A percentile compares a stretch with the other conserved stretches of the same genome.
These are phyloP conservation scores for Microbotryomycetes sp. DNA, from an alignment of 1,284 basidiomycete genomes.

Conservation along the genomic window DNA sequence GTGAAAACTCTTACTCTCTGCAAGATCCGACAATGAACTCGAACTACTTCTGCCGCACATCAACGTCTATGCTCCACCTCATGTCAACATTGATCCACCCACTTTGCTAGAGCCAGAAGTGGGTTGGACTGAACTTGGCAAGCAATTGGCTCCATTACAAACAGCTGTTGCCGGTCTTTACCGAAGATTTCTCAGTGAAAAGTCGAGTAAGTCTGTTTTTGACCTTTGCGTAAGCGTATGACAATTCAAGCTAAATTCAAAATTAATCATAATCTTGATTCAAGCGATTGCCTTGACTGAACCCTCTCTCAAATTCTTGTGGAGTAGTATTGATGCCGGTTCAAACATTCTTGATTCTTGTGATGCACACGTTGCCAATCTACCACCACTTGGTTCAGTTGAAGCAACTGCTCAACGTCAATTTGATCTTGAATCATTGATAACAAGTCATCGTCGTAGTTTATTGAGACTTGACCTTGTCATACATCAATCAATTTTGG, in stretches of 20 bases:
- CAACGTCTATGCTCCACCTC: neutral
- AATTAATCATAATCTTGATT: neutral
- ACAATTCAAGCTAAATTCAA: neutral
- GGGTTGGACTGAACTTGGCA: slow-evolving; percentile 16
- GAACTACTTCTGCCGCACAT: slow-evolving; percentile 6
- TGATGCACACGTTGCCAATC: too few relatives aligned
- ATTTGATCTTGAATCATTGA: slow-evolving; percentile 13
- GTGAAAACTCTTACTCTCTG: too few relatives aligned
- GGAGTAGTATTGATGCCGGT: slow-evolving; percentile 1
- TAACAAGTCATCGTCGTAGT: slow-evolving; percentile 4
- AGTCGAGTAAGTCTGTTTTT: neutral
- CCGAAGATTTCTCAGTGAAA: neutral
- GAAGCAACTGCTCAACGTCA: slow-evolving; percentile 1
- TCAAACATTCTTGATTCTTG: neutral
- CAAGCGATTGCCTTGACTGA: neutral
- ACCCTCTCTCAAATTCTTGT: neutral
- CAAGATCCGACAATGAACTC: slow-evolving; percentile 10
- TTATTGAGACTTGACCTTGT: slow-evolving; percentile 18
- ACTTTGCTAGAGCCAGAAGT: neutral
- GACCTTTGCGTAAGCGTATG: neutral
- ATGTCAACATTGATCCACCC: neutral
- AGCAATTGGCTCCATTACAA: slow-evolving; percentile 7
- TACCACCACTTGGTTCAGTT: neutral
- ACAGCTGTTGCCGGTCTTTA: slow-evolving; percentile 3
- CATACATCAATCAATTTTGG: slow-evolving; percentile 14